Evolutionary conservation across 495 filamentous ascomycete species (phyloP).

Genomic region (Trichoderma virens): DNA sequence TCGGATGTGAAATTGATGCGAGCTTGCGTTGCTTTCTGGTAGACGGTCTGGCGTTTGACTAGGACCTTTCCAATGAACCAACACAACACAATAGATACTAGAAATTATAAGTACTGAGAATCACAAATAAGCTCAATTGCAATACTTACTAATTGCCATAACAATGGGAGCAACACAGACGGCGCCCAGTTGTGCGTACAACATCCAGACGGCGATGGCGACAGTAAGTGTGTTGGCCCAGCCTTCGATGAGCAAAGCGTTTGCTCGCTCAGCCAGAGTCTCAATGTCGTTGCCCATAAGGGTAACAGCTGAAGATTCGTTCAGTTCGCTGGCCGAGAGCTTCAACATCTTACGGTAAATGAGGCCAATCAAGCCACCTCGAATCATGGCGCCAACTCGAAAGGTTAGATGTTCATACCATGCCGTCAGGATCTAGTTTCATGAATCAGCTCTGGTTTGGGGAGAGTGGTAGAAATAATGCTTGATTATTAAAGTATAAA

Average conservation of each 20-base stretch:
- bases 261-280: conserved; percentile 10
- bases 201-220: conserved; percentile 17
- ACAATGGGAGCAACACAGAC: conserved; percentile 36
- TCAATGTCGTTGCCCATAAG: conserved; percentile 42
- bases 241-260: conserved; percentile 13
- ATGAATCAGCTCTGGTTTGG: background rate
- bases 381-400: conserved; percentile 50
- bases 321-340: conserved; percentile 30
- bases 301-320: conserved; percentile 44
- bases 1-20: conserved; percentile 37
- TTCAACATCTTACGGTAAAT: conserved; percentile 47
- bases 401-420: conserved; percentile 53
- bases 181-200: conserved; percentile 21
- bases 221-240: conserved; percentile 18
- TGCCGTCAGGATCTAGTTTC: conserved; percentile 24
- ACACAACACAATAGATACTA: conserved; percentile 22
- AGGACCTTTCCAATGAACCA: conserved; percentile 28
- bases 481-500: conserved; percentile 24
- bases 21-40: conserved; percentile 35
- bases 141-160: conserved; percentile 30
- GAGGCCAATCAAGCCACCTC: conserved; percentile 50
- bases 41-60: conserved; percentile 32
- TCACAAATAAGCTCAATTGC: background rate
- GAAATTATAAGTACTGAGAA: conserved; percentile 9
- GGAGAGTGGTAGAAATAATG: background rate